These are phyloP conservation scores for Fusarium secorum DNA, from an alignment of 2,329 filamentous ascomycete species.

Conservation along the genomic window DNA sequence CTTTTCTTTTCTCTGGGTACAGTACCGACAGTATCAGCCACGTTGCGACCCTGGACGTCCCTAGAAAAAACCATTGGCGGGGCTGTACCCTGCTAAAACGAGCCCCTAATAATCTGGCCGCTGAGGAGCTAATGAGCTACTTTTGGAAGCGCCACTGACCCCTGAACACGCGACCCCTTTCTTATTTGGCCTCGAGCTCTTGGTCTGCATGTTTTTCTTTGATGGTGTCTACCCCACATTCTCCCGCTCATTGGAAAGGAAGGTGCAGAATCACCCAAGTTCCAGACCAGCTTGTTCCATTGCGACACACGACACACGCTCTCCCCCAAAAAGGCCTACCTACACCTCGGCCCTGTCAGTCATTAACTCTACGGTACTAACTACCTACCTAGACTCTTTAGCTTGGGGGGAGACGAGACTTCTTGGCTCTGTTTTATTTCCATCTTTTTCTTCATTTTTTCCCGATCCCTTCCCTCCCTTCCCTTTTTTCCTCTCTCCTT, in stretches of 20 bases:
- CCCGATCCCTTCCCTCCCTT: neutral
- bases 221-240: constrained; percentile 32
- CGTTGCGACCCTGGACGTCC: neutral
- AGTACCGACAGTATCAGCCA: neutral
- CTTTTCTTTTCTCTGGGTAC: neutral
- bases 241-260: constrained; percentile 12
- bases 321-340: neutral
- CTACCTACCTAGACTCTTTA: neutral
- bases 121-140: constrained; percentile 5
- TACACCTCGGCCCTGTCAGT: neutral
- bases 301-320: neutral
- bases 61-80: neutral
- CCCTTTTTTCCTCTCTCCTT: neutral
- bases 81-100: constrained; percentile 3
- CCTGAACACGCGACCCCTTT: constrained; percentile 38
- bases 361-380: neutral
- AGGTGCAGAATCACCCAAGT: constrained; percentile 5
- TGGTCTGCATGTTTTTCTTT: neutral
- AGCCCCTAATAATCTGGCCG: constrained; percentile 16
- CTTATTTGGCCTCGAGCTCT: constrained; percentile 27
- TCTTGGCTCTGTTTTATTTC: constrained; percentile 1
- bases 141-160: neutral
- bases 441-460: neutral
- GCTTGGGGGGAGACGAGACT: neutral
- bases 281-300: constrained; percentile 7